Evolutionary conservation across 2,329 filamentous ascomycete genomes (phyloP), one percentile per base, ranked within the genome.

Genomic region (Lasiodiplodia citricola): DNA sequence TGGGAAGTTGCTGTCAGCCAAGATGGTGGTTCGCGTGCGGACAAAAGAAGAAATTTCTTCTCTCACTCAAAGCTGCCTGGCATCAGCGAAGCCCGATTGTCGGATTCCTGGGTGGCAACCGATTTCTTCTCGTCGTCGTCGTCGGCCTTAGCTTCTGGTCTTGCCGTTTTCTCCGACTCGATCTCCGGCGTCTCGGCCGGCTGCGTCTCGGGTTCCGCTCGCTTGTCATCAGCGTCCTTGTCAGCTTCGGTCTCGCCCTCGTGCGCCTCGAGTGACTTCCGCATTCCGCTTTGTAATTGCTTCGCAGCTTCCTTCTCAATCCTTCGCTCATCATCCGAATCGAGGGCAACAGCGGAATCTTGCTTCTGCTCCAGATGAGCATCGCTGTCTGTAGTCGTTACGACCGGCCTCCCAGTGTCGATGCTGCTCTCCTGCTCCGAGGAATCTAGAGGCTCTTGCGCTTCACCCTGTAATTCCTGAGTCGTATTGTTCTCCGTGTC

Each of bases 391-490:
- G 54, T 69, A 55, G 54, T 51, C n/a, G 67, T 66, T 50, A 81
- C 75, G 52, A 80, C 68, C 0, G 77, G 80, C 38, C 79, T 78
- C 41, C 79, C 79, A 35, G 80, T 80, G 0, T 77, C 79, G 2
- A 80, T 75, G 14, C 77, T 74, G 71, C 80, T 80, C 65, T 68
- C 66, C 64, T 73, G 66, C 4, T 75, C 75, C 13, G 71, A 72
- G 10, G 62, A 73, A 38, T 74, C 73, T 5, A 70, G 71, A 31
- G 73, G 71, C 54, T 80, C 80, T 1, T 77, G 78, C 66, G 79
- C 78, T 16, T 80, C 77, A 47, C 76, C 74, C 23, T 57, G n/a
- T 2, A n/a, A 44, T 60, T 63, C 56, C 50, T 55, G 66, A 63
- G 21, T 62, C 52, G 60, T 44, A 25, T 28, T 18, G 8, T 64